Evolutionary conservation across 140 eudicot species (phyloP).

Genomic region (Anethum foeniculum): DNA sequence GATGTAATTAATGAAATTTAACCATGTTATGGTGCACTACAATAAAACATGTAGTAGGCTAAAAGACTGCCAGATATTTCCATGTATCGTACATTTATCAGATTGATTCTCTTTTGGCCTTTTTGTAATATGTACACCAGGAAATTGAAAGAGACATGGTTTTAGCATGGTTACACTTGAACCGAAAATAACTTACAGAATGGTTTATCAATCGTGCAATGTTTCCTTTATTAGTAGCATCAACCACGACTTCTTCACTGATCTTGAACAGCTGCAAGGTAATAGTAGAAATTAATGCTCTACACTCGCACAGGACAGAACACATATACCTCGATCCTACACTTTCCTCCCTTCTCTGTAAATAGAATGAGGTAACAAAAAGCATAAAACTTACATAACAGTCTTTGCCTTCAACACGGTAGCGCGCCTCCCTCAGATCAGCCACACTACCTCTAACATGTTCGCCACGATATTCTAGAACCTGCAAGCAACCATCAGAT

Average conservation of each 20-base stretch:
- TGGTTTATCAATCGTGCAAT: slow-evolving; percentile 91
- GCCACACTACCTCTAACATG: slow-evolving; percentile 95
- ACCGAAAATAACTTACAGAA: slow-evolving; percentile 46
- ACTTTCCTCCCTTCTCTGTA: slow-evolving; percentile 5
- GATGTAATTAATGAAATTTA: neutral
- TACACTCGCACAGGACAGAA: slow-evolving; percentile 27
- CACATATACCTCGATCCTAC: neutral
- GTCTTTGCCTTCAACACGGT: slow-evolving; percentile 83
- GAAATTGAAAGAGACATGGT: neutral
- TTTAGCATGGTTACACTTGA: neutral
- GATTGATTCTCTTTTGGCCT: neutral
- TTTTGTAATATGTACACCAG: neutral
- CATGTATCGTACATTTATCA: neutral
- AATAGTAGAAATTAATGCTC: slow-evolving; percentile 4
- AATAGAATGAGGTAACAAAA: neutral
- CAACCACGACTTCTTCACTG: slow-evolving; percentile 96
- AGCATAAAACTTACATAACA: slow-evolving; percentile 65
- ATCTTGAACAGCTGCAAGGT: slow-evolving; percentile 73
- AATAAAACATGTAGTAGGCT: neutral
- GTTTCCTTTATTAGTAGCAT: slow-evolving; percentile 93
- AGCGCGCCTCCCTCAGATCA: slow-evolving; percentile 84
- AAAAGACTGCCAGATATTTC: neutral
- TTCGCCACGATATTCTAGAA: slow-evolving; percentile 96
- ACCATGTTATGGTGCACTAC: neutral
- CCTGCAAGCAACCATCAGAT: slow-evolving; percentile 34